Conservation (phyloP, 1,139 yeast genomes). For the Suhomyces chickasaworum region DNA sequence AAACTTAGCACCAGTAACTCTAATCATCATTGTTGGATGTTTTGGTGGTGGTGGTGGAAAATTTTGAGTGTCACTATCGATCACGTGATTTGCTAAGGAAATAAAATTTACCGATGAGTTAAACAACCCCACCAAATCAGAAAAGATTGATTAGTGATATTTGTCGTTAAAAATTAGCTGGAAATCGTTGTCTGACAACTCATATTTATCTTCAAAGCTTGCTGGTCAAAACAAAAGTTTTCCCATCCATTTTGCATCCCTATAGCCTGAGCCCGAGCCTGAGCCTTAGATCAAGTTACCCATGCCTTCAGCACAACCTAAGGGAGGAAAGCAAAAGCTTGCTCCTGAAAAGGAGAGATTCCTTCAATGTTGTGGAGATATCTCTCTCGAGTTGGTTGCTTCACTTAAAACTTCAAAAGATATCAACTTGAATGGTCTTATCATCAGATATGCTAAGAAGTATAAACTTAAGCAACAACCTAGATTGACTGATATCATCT, state of each 20-base stretch:
- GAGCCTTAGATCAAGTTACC: background rate
- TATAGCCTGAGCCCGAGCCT: too few relatives aligned
- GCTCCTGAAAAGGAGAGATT: conserved; percentile 93
- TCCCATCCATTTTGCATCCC: background rate
- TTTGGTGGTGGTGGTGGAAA: conserved; percentile 10
- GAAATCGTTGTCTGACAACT: background rate
- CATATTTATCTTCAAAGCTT: background rate
- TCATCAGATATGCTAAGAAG: conserved; percentile 82
- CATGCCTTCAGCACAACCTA: conserved; percentile 37
- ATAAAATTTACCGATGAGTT: background rate
- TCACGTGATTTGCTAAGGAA: background rate
- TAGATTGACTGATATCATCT: conserved; percentile 88
- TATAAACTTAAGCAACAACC: conserved; percentile 93
- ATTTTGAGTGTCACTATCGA: conserved; percentile 1
- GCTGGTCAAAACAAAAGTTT: background rate
- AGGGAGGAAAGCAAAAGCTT: conserved; percentile 51
- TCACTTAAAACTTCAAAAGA: conserved; percentile 76
- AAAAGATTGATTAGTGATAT: background rate
- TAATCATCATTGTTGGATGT: conserved; percentile 8
- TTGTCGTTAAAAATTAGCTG: background rate
- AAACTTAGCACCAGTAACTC: conserved; percentile 7
- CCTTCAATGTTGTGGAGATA: conserved; percentile 89
- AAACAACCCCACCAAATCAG: background rate
- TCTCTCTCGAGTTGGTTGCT: conserved; percentile 82
- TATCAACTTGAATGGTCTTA: conserved; percentile 86